Evolutionary conservation across 1,139 yeast species (phyloP).

Genomic region (Zygosaccharomyces sapae): DNA sequence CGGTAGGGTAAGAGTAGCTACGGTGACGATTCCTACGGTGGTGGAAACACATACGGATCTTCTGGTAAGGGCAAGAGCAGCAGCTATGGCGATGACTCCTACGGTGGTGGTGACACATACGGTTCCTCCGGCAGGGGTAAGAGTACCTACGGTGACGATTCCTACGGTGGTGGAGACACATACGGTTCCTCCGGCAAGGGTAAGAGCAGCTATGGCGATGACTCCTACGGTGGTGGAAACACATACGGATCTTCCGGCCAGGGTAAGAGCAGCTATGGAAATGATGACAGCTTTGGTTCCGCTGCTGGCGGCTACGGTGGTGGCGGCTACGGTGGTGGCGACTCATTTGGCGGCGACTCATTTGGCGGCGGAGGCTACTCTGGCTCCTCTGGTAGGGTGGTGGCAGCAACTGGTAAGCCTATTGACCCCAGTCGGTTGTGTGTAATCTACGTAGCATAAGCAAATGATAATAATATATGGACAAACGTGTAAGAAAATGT

Average conservation of each 20-base stretch:
- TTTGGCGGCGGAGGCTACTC: too few species aligned
- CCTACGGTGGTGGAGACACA: too few species aligned
- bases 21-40: slow-evolving; percentile 2
- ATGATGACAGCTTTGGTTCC: too few species aligned
- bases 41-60: slow-evolving; percentile 29
- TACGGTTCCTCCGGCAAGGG: too few species aligned
- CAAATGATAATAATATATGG: neutral
- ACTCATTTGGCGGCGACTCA: too few species aligned
- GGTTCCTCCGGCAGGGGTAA: too few species aligned
- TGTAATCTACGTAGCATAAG: slow-evolving; percentile 3
- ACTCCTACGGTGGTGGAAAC: too few species aligned
- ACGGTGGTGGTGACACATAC: neutral
- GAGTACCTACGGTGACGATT: too few species aligned
- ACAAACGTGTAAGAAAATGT: neutral
- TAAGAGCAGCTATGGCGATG: too few species aligned
- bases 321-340: slow-evolving; percentile 11
- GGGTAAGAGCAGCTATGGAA: too few species aligned
- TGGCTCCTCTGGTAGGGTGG: slow-evolving; percentile 4
- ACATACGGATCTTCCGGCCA: too few species aligned
- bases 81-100: slow-evolving; percentile 17
- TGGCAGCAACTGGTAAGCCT: slow-evolving; percentile 6
- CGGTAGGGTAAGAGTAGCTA: slow-evolving; percentile 8
- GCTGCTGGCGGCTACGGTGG: too few species aligned
- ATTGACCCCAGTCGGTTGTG: neutral
- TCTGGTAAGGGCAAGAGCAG: slow-evolving; percentile 26